A percentile compares a stretch with the other conserved stretches of the same genome.
Evolutionary conservation across 257 asterid species (phyloP).

Genomic region (Ophiorrhiza pumila): DNA sequence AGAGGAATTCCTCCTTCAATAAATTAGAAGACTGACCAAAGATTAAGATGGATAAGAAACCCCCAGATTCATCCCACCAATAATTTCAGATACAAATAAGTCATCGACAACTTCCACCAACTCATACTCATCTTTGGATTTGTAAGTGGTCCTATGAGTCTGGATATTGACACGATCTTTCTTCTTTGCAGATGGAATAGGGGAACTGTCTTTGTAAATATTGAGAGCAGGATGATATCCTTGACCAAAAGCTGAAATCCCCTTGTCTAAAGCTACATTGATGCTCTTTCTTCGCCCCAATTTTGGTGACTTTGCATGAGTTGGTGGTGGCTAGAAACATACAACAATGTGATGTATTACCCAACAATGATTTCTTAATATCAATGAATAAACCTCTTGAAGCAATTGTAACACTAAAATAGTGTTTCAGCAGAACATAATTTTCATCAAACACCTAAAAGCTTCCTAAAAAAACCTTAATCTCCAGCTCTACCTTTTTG

Average conservation of each 20-base stretch:
- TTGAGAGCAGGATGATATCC: slow-evolving; percentile 36
- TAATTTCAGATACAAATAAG: slow-evolving; percentile 31
- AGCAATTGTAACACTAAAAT: neutral
- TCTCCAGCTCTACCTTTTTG: slow-evolving; percentile 54
- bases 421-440: neutral
- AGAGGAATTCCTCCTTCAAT: slow-evolving; percentile 20
- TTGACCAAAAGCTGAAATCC: slow-evolving; percentile 20
- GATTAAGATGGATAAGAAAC: slow-evolving; percentile 29
- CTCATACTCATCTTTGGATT: slow-evolving; percentile 28
- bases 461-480: slow-evolving; percentile 11
- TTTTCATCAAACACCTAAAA: neutral
- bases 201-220: slow-evolving; percentile 33
- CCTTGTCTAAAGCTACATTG: slow-evolving; percentile 37
- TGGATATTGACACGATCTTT: slow-evolving; percentile 26
- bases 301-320: slow-evolving; percentile 80
- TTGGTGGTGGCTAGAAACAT: slow-evolving; percentile 55
- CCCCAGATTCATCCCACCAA: slow-evolving; percentile 33
- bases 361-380: too few relatives aligned
- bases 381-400: neutral
- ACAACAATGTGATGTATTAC: slow-evolving; percentile 9
- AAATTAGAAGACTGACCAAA: slow-evolving; percentile 40
- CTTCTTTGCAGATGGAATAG: slow-evolving; percentile 26
- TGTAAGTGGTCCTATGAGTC: slow-evolving; percentile 26
- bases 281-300: slow-evolving; percentile 66
- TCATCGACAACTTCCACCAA: slow-evolving; percentile 27